Conservation (phyloP, 1,139 yeast species). For the Geotrichum siamense region DNA sequence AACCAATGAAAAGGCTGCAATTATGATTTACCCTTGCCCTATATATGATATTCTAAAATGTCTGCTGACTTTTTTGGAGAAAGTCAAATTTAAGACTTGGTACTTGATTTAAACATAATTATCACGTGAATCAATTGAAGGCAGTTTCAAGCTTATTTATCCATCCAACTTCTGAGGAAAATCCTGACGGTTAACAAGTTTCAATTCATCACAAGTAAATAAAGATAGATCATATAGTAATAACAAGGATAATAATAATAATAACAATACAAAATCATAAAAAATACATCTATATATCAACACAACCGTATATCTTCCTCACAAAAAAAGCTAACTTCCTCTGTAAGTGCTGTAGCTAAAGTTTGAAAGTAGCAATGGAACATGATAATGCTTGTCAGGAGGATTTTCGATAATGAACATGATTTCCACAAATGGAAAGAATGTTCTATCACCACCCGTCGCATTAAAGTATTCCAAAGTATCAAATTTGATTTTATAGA, state of each 20-base stretch:
- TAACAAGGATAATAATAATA: not conserved
- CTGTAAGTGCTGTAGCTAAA: constrained; percentile 85
- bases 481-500: constrained; percentile 67
- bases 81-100: too few species aligned
- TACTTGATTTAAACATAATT: too few species aligned
- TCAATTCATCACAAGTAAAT: too few species aligned
- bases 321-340: constrained; percentile 45
- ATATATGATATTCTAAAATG: too few species aligned
- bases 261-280: not conserved
- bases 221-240: too few species aligned
- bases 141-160: too few species aligned
- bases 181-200: too few species aligned
- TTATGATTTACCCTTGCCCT: too few species aligned
- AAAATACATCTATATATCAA: not conserved
- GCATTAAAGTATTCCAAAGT: constrained; percentile 57
- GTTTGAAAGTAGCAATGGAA: constrained; percentile 73
- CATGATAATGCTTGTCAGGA: constrained; percentile 76
- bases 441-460: constrained; percentile 40
- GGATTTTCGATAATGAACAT: constrained; percentile 56
- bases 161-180: too few species aligned
- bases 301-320: not conserved
- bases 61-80: too few species aligned
- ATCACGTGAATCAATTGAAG: too few species aligned
- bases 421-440: constrained; percentile 82
- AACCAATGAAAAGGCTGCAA: too few species aligned